Evolutionary conservation across 345 rosid genomes (phyloP).

Genomic region (Durio zibethinus): DNA sequence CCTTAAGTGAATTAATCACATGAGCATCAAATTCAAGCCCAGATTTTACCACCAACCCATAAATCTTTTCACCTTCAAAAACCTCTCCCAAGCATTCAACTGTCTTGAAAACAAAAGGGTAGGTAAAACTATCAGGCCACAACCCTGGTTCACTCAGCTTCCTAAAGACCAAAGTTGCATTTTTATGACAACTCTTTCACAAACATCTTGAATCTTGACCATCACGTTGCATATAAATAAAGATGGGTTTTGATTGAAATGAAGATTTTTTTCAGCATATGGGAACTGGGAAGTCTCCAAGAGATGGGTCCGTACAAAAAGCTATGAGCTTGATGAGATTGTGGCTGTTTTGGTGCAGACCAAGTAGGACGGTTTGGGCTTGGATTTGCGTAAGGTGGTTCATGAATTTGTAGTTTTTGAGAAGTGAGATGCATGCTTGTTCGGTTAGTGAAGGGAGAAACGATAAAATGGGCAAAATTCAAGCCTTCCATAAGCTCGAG

Average conservation of each 20-base stretch:
- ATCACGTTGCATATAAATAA: slow-evolving; percentile 50
- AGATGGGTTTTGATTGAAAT: slow-evolving; percentile 27
- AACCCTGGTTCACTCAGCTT: slow-evolving; percentile 47
- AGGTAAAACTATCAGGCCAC: slow-evolving; percentile 72
- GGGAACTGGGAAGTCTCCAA: slow-evolving; percentile 29
- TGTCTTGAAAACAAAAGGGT: slow-evolving; percentile 56
- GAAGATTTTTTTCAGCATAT: slow-evolving; percentile 36
- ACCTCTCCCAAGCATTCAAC: slow-evolving; percentile 31
- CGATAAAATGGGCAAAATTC: no score
- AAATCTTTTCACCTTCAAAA: slow-evolving; percentile 44
- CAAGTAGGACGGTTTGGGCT: slow-evolving; percentile 37
- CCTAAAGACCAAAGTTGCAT: slow-evolving; percentile 41
- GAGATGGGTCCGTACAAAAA: slow-evolving; percentile 33
- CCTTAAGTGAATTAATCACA: slow-evolving; percentile 59
- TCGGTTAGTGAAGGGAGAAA: background rate
- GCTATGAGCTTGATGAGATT: slow-evolving; percentile 43
- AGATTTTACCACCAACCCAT: slow-evolving; percentile 50
- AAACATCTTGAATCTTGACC: slow-evolving; percentile 64
- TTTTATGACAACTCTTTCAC: slow-evolving; percentile 34
- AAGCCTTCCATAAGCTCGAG: no score
- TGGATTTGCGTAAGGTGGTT: slow-evolving; percentile 46
- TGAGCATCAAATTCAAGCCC: slow-evolving; percentile 57
- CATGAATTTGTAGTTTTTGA: slow-evolving; percentile 37
- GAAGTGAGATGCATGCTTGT: slow-evolving; percentile 34
- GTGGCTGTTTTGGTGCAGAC: slow-evolving; percentile 34